A percentile compares a stretch with the other conserved stretches of the same genome.
Conservation (phyloP, 2,329 filamentous ascomycete species). For the Colletotrichum salicis region DNA sequence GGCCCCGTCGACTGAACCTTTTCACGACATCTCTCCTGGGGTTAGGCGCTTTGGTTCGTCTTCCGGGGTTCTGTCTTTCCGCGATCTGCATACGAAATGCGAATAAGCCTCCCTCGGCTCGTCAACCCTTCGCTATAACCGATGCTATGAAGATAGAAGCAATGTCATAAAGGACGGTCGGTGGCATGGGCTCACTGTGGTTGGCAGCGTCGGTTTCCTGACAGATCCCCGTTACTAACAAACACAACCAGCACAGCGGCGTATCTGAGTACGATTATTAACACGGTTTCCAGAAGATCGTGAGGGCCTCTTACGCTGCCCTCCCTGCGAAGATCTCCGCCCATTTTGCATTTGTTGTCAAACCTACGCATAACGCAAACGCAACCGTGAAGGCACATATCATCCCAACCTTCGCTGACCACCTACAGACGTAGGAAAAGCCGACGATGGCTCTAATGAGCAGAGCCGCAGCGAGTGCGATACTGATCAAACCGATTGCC, state of each 20-base stretch:
- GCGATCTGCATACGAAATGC: neutral
- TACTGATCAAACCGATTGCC: neutral
- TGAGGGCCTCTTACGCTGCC: constrained; percentile 24
- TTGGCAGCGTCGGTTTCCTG: neutral
- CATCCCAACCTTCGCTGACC: constrained; percentile 50
- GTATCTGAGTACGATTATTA: constrained; percentile 15
- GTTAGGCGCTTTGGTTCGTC: neutral
- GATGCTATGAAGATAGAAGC: neutral
- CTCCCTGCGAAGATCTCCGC: constrained; percentile 29
- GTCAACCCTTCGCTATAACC: too few relatives aligned
- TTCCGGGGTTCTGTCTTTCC: neutral
- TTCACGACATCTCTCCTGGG: neutral
- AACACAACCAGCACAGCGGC: constrained; percentile 34
- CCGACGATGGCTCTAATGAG: neutral
- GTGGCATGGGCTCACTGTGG: neutral
- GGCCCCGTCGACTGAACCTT: constrained; percentile 10
- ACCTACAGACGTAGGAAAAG: neutral
- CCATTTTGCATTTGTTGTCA: constrained; percentile 22
- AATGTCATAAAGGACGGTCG: neutral
- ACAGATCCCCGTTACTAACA: constrained; percentile 11
- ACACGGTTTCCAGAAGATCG: neutral
- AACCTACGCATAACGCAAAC: constrained; percentile 16
- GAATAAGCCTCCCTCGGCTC: neutral
- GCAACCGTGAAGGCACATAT: constrained; percentile 13
- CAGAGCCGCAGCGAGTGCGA: neutral